These are phyloP conservation scores for Vanrija humicola DNA, from an alignment of 1,284 basidiomycete genomes.

Conservation along the genomic window DNA sequence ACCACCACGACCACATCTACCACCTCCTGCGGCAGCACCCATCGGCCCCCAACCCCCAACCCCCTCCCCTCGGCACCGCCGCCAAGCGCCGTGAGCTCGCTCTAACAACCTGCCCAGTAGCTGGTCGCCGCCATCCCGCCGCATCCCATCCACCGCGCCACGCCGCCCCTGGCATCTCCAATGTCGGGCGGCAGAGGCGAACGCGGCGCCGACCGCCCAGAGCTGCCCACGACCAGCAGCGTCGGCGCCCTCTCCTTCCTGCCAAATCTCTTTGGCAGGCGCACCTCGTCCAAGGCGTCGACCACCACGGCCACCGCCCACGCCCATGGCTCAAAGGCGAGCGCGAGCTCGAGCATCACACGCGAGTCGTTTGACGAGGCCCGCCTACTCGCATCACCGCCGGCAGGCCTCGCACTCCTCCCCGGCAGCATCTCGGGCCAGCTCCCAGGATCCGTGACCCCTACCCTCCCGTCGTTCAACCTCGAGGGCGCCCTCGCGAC, in stretches of 20 bases:
- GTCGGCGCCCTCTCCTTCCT: conserved; percentile 20
- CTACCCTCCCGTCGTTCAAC: conserved; percentile 22
- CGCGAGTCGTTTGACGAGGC: conserved; percentile 14
- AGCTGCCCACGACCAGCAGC: conserved; percentile 8
- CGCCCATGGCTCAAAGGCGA: conserved; percentile 8
- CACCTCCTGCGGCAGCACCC: too few species aligned
- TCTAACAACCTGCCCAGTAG: neutral
- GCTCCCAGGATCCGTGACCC: neutral
- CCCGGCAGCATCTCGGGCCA: neutral
- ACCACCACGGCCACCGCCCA: conserved; percentile 8
- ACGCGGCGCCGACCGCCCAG: conserved; percentile 20
- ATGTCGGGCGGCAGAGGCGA: conserved; percentile 21
- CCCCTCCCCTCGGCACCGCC: too few species aligned
- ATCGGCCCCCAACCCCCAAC: too few species aligned
- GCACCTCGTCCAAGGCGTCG: conserved; percentile 12
- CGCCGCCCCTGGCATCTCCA: neutral
- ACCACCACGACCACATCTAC: too few species aligned
- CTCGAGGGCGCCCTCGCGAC: conserved; percentile 30
- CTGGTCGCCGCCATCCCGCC: conserved; percentile 1
- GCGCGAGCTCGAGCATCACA: conserved; percentile 7
- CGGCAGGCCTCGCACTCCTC: conserved; percentile 5
- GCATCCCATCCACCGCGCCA: neutral
- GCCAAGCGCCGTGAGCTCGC: neutral
- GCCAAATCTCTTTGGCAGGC: conserved; percentile 25
- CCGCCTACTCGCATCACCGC: conserved; percentile 5